Conservation (phyloP, 768 basidiomycete genomes). For the Macrolepiota fuliginosa region DNA sequence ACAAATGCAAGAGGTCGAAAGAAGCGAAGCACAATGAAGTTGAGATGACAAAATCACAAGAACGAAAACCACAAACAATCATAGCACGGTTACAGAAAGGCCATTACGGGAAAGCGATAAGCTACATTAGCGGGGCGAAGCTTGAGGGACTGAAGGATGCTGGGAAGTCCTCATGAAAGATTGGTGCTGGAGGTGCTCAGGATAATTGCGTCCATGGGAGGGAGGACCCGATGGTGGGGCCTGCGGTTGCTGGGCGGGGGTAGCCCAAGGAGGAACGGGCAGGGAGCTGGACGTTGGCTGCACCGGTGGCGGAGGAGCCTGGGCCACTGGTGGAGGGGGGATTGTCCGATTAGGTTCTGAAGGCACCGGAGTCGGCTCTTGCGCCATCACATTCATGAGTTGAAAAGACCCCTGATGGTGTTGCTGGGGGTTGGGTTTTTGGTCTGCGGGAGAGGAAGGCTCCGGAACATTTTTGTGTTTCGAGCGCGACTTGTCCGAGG, state of each 20-base stretch:
- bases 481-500: slow-evolving; percentile 14
- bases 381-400: slow-evolving; percentile 37
- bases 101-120: slow-evolving; percentile 20
- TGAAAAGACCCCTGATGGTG: slow-evolving; percentile 63
- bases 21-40: background rate
- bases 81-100: slow-evolving; percentile 14
- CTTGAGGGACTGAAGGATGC: slow-evolving; percentile 14
- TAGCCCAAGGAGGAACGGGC: slow-evolving; percentile 11
- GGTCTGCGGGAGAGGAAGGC: slow-evolving; percentile 28
- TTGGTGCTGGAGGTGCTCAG: slow-evolving; percentile 38
- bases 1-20: background rate
- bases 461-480: slow-evolving; percentile 18
- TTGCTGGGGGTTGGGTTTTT: slow-evolving; percentile 22
- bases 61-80: background rate
- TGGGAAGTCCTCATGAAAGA: slow-evolving; percentile 48
- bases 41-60: background rate
- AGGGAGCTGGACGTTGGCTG: background rate
- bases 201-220: slow-evolving; percentile 20
- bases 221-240: slow-evolving; percentile 13
- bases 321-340: slow-evolving; percentile 4
- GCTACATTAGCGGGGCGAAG: background rate
- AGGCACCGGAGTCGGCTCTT: slow-evolving; percentile 18
- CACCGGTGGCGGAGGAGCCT: slow-evolving; percentile 3
- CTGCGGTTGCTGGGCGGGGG: slow-evolving; percentile 12
- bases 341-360: slow-evolving; percentile 14